Conservation (phyloP, 202 grass and related monocot species). For the Brachypodium distachyon region DNA sequence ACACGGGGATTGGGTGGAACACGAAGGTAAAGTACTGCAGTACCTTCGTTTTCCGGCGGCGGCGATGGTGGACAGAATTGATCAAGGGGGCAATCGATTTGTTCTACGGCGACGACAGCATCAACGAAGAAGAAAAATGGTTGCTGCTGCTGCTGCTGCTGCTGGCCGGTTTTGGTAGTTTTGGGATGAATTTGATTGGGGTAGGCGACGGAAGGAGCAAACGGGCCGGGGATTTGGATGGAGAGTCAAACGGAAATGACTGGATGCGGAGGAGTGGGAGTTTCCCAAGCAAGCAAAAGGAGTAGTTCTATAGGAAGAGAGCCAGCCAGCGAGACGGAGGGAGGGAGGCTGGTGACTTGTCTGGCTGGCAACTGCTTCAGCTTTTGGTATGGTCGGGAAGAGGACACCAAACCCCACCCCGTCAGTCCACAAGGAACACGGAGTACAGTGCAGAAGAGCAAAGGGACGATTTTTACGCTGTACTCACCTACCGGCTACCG, state of each 20-base stretch:
- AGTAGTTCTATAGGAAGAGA: conserved; percentile 6
- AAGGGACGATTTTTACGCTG: background rate
- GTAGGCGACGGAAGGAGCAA: background rate
- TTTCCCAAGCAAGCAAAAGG: conserved; percentile 14
- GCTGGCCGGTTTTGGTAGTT: no score
- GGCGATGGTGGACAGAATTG: no score
- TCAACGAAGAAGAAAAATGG: no score
- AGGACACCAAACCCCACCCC: background rate
- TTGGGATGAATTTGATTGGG: no score
- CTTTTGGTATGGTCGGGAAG: background rate
- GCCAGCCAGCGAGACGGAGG: background rate
- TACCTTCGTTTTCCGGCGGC: no score
- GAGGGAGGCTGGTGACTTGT: background rate
- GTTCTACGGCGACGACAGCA: no score
- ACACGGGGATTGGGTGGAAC: no score
- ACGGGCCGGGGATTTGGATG: background rate
- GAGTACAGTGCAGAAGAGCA: background rate
- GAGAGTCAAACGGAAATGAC: conserved; percentile 4
- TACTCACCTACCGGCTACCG: background rate
- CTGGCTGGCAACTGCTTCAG: background rate
- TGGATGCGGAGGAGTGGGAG: conserved; percentile 18
- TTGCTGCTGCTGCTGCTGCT: no score
- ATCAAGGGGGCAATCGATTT: no score
- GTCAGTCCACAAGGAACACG: background rate
- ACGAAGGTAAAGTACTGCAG: no score